These are phyloP conservation scores for Nemania sp. DNA, from an alignment of 2,329 filamentous ascomycete species.

Conservation along the genomic window DNA sequence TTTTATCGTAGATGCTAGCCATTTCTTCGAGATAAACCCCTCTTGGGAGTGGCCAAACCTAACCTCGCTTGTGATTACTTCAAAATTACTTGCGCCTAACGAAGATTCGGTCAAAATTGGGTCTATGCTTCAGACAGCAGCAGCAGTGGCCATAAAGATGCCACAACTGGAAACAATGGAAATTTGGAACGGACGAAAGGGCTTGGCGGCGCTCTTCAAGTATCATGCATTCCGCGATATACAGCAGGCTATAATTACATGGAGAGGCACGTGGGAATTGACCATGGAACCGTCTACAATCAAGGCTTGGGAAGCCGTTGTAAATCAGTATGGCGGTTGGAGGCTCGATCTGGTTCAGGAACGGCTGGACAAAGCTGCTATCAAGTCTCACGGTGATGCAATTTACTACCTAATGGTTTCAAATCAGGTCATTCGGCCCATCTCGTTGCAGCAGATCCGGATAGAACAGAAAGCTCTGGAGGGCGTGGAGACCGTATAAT, in stretches of 20 bases:
- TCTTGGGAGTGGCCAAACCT: conserved; percentile 50
- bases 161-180: conserved; percentile 52
- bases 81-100: conserved; percentile 45
- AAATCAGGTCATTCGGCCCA: conserved; percentile 48
- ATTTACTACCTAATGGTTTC: conserved; percentile 49
- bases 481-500: conserved; percentile 29
- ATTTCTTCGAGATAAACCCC: conserved; percentile 41
- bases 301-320: conserved; percentile 49
- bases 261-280: conserved; percentile 50
- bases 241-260: conserved; percentile 43
- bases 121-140: conserved; percentile 46
- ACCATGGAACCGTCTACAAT: conserved; percentile 42
- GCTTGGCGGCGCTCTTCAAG: conserved; percentile 50
- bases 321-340: conserved; percentile 37
- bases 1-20: conserved; percentile 44
- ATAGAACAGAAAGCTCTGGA: conserved; percentile 47
- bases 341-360: conserved; percentile 42
- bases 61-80: conserved; percentile 51
- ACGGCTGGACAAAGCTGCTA: conserved; percentile 46
- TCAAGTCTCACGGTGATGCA: conserved; percentile 51
- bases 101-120: conserved; percentile 40
- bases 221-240: conserved; percentile 40
- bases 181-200: conserved; percentile 53
- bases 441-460: conserved; percentile 53
- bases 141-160: conserved; percentile 48